Percentiles rank a stretch among this genome's conserved stretches.
phyloP scores from a whole-genome alignment of 768 basidiomycete species.

The Auricularia sp. region DNA sequence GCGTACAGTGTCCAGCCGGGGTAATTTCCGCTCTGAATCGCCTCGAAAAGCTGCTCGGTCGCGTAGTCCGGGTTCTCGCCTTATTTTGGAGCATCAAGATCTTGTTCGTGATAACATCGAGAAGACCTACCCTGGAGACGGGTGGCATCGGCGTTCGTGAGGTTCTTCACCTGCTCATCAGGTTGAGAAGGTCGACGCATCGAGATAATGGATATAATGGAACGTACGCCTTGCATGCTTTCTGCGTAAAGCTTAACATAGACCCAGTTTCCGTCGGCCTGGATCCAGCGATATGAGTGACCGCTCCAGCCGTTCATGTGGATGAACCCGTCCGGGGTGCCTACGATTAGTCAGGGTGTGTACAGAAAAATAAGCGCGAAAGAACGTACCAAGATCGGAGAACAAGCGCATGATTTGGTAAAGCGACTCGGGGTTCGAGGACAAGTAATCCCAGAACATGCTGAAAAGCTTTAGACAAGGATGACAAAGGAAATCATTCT shows the following conservation, averaged over 20 bases:
- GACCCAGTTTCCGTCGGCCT: constrained; percentile 37
- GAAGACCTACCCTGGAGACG: constrained; percentile 23
- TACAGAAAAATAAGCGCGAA: constrained; percentile 28
- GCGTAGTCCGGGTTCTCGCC: constrained; percentile 41
- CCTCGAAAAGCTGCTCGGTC: constrained; percentile 43
- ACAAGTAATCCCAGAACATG: constrained; percentile 38
- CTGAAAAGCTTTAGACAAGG: constrained; percentile 14
- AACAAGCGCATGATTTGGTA: constrained; percentile 39
- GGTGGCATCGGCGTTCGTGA: constrained; percentile 27
- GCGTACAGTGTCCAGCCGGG: constrained; percentile 52
- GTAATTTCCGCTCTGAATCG: constrained; percentile 42
- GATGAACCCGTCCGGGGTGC: constrained; percentile 12
- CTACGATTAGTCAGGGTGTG: constrained; percentile 13
- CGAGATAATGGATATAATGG: not conserved
- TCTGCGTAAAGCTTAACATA: constrained; percentile 41
- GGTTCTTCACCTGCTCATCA: constrained; percentile 30
- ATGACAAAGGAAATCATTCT: not conserved
- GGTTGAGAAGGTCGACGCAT: constrained; percentile 15
- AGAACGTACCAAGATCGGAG: constrained; percentile 48
- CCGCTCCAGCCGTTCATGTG: constrained; percentile 44
- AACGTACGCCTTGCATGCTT: constrained; percentile 18
- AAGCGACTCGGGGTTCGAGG: constrained; percentile 37
- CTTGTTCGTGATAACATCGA: constrained; percentile 4
- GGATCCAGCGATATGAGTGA: constrained; percentile 40
- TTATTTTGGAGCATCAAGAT: constrained; percentile 8